Evolutionary conservation across 768 basidiomycete species (phyloP).

Genomic region (Hygrophorus russula): DNA sequence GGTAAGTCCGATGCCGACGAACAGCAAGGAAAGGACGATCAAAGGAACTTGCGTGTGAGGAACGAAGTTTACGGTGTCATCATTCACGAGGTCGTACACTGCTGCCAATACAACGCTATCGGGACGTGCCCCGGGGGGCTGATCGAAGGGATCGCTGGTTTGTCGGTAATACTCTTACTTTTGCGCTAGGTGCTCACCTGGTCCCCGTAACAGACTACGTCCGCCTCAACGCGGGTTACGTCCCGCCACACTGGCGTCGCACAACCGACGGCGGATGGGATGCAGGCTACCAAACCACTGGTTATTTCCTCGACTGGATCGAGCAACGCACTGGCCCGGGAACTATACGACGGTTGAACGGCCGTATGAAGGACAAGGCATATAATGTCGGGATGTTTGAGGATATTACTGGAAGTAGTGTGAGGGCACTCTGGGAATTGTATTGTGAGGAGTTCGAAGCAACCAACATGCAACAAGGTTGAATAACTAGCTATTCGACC

Average conservation of each 20-base stretch:
- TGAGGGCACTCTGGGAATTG: constrained; percentile 45
- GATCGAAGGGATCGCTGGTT: constrained; percentile 74
- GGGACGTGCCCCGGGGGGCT: constrained; percentile 58
- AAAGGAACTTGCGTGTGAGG: constrained; percentile 36
- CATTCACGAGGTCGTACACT: constrained; percentile 65
- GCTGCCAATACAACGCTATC: constrained; percentile 57
- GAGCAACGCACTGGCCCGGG: constrained; percentile 42
- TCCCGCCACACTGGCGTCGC: constrained; percentile 62
- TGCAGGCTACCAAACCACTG: constrained; percentile 64
- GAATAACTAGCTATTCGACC: too few relatives aligned
- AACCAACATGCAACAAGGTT: too few relatives aligned
- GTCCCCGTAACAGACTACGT: constrained; percentile 46
- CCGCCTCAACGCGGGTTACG: constrained; percentile 43
- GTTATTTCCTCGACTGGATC: constrained; percentile 64
- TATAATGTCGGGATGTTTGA: constrained; percentile 45
- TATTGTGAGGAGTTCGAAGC: constrained; percentile 27
- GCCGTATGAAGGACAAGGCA: constrained; percentile 30
- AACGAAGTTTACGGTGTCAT: constrained; percentile 39
- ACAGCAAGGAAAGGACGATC: too few relatives aligned
- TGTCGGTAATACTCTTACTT: constrained; percentile 5
- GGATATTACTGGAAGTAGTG: constrained; percentile 36
- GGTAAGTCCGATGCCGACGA: constrained; percentile 39
- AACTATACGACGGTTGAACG: constrained; percentile 49
- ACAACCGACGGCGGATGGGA: constrained; percentile 49
- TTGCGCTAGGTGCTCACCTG: not conserved